Percentiles rank a stretch among this genome's conserved stretches.
Conservation (phyloP, 306 rosid species). For the Prunus mume region DNA sequence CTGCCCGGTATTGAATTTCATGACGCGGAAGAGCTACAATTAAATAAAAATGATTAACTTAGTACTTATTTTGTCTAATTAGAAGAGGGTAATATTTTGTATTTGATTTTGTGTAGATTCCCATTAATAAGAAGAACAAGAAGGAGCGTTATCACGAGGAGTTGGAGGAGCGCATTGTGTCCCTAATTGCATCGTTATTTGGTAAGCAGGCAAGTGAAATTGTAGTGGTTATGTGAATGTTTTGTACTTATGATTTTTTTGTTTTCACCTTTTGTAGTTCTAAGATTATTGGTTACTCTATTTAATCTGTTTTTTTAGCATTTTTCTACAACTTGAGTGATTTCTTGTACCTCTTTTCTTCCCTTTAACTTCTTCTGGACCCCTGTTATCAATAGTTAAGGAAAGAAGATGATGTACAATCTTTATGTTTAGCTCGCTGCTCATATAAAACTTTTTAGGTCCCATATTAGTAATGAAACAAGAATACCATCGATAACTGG, state of each 20-base stretch:
- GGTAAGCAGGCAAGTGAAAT: constrained; percentile 81
- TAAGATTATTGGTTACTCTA: background rate
- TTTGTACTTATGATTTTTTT: background rate
- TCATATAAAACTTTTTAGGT: background rate
- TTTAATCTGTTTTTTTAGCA: background rate
- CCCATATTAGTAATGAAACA: background rate
- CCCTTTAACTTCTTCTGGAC: background rate
- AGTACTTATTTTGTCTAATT: background rate
- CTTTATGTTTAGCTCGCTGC: background rate
- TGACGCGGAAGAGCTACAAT: background rate
- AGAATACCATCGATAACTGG: background rate
- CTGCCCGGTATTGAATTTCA: background rate
- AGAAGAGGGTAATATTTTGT: constrained; percentile 25
- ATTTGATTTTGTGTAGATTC: constrained; percentile 47
- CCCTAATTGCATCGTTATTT: constrained; percentile 83
- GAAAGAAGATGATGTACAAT: background rate
- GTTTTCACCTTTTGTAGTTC: background rate
- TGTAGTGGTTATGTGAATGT: constrained; percentile 7
- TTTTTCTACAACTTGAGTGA: background rate
- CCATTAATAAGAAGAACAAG: constrained; percentile 75
- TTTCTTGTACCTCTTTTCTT: background rate
- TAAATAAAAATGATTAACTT: background rate
- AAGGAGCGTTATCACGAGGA: constrained; percentile 89
- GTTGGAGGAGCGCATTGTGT: constrained; percentile 84
- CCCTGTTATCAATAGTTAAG: background rate